These are phyloP conservation scores for Halteria grandinella DNA, from an alignment of 73 alveolate species.

Conservation along the genomic window DNA sequence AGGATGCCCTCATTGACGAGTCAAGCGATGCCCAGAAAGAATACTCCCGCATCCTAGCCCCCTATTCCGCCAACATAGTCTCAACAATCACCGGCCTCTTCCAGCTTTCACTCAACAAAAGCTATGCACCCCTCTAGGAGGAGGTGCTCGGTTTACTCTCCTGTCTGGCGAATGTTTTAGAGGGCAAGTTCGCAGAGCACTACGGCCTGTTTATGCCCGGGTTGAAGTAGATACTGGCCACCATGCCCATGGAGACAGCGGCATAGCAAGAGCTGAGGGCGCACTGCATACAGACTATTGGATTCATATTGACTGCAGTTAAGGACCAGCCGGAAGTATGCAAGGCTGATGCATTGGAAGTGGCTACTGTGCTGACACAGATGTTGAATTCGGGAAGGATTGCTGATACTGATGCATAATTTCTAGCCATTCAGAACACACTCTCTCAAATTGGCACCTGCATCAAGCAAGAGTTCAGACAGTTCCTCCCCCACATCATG, in stretches of 20 bases:
- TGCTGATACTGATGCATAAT: constrained; percentile 58
- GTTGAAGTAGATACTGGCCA: constrained; percentile 24
- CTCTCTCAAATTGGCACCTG: constrained; percentile 61
- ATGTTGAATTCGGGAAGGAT: constrained; percentile 3
- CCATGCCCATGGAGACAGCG: constrained; percentile 58
- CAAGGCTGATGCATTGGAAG: constrained; percentile 22
- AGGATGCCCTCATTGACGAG: constrained; percentile 60
- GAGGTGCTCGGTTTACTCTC: constrained; percentile 58
- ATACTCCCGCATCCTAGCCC: constrained; percentile 55
- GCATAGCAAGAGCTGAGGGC: constrained; percentile 58
- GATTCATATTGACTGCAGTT: constrained; percentile 51
- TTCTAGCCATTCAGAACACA: constrained; percentile 55
- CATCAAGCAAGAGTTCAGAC: constrained; percentile 53
- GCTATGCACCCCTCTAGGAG: constrained; percentile 77
- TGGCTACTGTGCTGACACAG: not conserved
- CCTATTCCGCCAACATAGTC: constrained; percentile 66
- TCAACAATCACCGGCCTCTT: constrained; percentile 55
- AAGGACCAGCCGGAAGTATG: constrained; percentile 18
- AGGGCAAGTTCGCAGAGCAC: constrained; percentile 49
- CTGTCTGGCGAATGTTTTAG: constrained; percentile 57
- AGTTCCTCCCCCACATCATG: constrained; percentile 54
- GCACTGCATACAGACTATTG: constrained; percentile 58
- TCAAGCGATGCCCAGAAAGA: constrained; percentile 34
- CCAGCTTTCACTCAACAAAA: constrained; percentile 58
- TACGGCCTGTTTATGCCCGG: constrained; percentile 66